phyloP scores from a whole-genome alignment of 2,329 filamentous ascomycete species.

The Penicillium sp. region DNA sequence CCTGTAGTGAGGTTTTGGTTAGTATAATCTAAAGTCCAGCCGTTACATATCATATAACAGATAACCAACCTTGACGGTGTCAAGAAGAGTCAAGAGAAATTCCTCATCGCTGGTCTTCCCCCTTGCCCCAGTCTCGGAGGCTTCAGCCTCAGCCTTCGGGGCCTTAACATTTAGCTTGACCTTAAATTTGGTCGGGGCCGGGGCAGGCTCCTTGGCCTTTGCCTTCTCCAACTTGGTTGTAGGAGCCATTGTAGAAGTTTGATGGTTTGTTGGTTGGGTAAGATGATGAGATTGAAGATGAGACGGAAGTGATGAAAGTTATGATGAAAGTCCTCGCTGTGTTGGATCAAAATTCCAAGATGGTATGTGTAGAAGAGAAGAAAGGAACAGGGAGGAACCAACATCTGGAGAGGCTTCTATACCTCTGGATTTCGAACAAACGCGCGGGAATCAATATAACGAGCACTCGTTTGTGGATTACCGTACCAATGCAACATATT shows the following conservation, averaged over 20 bases:
- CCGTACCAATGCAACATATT: neutral
- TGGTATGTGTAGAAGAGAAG: neutral
- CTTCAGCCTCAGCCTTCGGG: neutral
- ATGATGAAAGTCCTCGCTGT: too few relatives aligned
- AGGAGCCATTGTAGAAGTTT: neutral
- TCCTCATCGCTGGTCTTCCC: neutral
- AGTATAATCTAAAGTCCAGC: neutral
- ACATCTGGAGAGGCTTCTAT: neutral
- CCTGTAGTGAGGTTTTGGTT: neutral
- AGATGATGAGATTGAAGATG: too few relatives aligned
- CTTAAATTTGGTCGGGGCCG: too few relatives aligned
- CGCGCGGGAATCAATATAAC: neutral
- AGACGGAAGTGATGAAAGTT: too few relatives aligned
- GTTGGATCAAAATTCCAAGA: too few relatives aligned
- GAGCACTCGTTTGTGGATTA: too few relatives aligned
- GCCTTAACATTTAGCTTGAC: neutral
- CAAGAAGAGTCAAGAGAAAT: neutral
- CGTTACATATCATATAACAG: neutral
- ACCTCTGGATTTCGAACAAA: neutral
- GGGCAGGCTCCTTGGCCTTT: neutral
- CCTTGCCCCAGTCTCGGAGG: neutral
- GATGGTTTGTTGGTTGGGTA: too few relatives aligned
- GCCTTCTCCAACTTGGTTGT: rapidly evolving
- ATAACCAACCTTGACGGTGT: rapidly evolving
- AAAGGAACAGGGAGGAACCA: neutral